Percentiles rank a stretch among this genome's conserved stretches.
phyloP scores from a whole-genome alignment of 768 basidiomycete species.

The Amanita subjunquillea region DNA sequence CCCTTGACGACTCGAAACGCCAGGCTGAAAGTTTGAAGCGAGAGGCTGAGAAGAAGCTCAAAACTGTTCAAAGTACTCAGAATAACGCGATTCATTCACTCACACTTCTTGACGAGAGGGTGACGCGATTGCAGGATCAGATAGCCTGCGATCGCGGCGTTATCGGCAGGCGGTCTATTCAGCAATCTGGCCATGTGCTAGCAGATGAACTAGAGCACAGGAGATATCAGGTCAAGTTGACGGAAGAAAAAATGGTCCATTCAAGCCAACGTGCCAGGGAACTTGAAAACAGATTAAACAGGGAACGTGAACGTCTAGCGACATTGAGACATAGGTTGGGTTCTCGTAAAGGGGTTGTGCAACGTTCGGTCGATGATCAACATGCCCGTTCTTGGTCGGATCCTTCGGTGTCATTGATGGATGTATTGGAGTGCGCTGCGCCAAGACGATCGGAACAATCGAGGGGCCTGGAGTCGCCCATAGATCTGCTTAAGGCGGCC shows the following conservation, averaged over 20 bases:
- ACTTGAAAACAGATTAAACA: conserved; percentile 60
- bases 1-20: conserved; percentile 80
- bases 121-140: conserved; percentile 41
- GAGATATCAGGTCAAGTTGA: conserved; percentile 47
- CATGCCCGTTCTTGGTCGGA: background rate
- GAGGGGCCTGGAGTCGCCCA: background rate
- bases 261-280: conserved; percentile 60
- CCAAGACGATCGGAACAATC: background rate
- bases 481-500: background rate
- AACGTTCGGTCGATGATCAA: background rate
- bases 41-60: conserved; percentile 85
- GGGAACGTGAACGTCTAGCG: conserved; percentile 50
- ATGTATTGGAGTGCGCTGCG: background rate
- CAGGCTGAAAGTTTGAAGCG: conserved; percentile 67
- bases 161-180: conserved; percentile 32
- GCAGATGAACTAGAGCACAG: conserved; percentile 42
- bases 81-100: conserved; percentile 52
- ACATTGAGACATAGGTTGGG: conserved; percentile 34
- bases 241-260: conserved; percentile 57
- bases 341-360: background rate
- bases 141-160: conserved; percentile 45
- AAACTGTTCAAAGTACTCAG: conserved; percentile 51
- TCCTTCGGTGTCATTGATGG: background rate
- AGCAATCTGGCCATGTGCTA: conserved; percentile 42
- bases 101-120: conserved; percentile 51